Conservation (phyloP, 2,329 filamentous ascomycete species). For the Pseudogymnoascus sp. region DNA sequence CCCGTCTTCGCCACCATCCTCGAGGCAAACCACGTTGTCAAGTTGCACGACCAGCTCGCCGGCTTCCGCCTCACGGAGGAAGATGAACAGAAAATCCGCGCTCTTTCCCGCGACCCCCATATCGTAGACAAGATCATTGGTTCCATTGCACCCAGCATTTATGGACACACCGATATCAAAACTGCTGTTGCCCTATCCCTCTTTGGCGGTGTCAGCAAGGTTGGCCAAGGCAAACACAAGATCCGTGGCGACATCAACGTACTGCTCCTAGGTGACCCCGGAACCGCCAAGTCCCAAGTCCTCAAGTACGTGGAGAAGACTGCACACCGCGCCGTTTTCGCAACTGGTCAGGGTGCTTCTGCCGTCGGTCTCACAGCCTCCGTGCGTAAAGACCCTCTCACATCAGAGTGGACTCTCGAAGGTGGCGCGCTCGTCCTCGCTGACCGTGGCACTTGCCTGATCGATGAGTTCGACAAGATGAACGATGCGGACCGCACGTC, state of each 20-base stretch:
- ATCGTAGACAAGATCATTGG: constrained; percentile 89
- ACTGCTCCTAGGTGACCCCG: constrained; percentile 87
- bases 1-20: constrained; percentile 96
- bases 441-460: constrained; percentile 88
- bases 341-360: constrained; percentile 92
- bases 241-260: constrained; percentile 98
- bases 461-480: constrained; percentile 99
- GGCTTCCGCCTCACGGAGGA: constrained; percentile 93
- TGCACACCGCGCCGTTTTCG: constrained; percentile 92
- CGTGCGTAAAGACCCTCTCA: constrained; percentile 89
- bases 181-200: constrained; percentile 90
- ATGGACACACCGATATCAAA: constrained; percentile 94
- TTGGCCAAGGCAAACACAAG: constrained; percentile 76
- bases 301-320: constrained; percentile 98
- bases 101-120: constrained; percentile 77
- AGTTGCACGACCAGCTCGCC: constrained; percentile 93
- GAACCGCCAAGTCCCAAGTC: constrained; percentile 95
- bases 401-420: constrained; percentile 94
- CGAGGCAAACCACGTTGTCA: constrained; percentile 95
- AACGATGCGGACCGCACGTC: constrained; percentile 97
- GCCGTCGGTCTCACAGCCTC: constrained; percentile 96
- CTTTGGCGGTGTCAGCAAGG: constrained; percentile 90
- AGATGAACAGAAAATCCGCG: constrained; percentile 84
- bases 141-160: constrained; percentile 95
- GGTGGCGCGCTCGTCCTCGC: constrained; percentile 92